Percentiles rank a stretch among this genome's conserved stretches.
These are phyloP conservation scores for Arabis hirsuta DNA, from an alignment of 345 rosid species.

Conservation along the genomic window DNA sequence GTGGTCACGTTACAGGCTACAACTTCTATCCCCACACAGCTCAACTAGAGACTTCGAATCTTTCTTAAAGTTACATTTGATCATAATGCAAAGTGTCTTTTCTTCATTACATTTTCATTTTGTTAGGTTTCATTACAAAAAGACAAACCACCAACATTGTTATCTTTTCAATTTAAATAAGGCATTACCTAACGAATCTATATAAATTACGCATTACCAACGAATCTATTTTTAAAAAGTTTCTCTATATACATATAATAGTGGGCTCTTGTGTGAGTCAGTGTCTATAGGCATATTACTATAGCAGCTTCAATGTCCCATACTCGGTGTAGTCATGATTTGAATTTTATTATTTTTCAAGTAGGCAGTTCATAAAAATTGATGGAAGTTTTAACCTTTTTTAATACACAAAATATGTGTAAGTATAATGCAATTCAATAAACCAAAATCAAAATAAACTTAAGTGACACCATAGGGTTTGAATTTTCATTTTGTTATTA, in stretches of 20 bases:
- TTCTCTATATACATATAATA: not conserved
- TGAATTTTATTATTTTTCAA: not conserved
- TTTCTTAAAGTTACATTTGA: conserved; percentile 40
- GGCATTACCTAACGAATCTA: conserved; percentile 29
- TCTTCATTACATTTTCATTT: conserved; percentile 34
- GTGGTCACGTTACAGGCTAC: conserved; percentile 33
- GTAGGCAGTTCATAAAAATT: no score
- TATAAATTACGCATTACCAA: conserved; percentile 17
- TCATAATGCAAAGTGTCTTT: conserved; percentile 42
- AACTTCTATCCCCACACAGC: conserved; percentile 37
- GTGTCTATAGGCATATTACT: conserved; percentile 7
- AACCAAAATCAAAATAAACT: not conserved
- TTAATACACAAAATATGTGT: no score
- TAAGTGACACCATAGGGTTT: not conserved
- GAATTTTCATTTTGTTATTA: not conserved
- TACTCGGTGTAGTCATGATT: not conserved
- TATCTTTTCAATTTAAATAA: conserved; percentile 2
- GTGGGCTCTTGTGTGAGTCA: conserved; percentile 26
- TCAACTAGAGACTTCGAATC: conserved; percentile 43
- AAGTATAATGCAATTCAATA: no score
- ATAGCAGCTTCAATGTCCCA: not conserved
- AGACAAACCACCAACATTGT: conserved; percentile 39
- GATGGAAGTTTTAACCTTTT: no score
- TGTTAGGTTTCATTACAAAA: conserved; percentile 38
- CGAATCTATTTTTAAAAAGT: not conserved